Evolutionary conservation across 2,329 filamentous ascomycete genomes (phyloP).

Genomic region (Alternaria sp.): DNA sequence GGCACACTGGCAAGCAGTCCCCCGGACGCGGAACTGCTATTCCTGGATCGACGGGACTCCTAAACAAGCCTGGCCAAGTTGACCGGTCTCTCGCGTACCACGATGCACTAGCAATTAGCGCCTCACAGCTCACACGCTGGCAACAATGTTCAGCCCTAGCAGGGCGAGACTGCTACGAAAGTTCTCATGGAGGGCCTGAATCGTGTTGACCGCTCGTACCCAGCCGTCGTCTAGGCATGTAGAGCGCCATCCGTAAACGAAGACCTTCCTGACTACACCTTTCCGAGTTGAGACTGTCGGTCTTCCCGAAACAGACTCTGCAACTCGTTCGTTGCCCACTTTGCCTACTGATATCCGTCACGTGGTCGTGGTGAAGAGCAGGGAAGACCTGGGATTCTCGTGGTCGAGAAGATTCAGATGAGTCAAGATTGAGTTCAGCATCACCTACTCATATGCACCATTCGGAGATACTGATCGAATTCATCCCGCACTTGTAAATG

Average conservation of each 20-base stretch:
- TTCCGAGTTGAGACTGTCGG: not conserved
- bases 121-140: not conserved
- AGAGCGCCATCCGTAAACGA: not conserved
- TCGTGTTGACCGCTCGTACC: not conserved
- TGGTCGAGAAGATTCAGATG: not conserved
- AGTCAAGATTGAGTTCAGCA: not conserved
- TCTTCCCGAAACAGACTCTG: not conserved
- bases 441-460: not conserved
- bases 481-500: not conserved
- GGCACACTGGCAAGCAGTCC: not conserved
- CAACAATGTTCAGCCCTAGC: not conserved
- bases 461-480: not conserved
- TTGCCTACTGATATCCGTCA: not conserved
- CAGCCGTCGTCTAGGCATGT: not conserved
- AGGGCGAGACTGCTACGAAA: not conserved
- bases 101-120: not conserved
- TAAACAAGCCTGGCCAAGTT: not conserved
- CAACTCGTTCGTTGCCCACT: not conserved
- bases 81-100: constrained; percentile 15
- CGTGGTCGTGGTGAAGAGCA: not conserved
- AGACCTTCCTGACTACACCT: not conserved
- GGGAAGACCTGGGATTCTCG: not conserved
- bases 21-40: constrained; percentile 1
- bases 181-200: not conserved
- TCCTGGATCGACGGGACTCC: constrained; percentile 4